phyloP scores from a whole-genome alignment of 208 protist genomes.

The Entamoeba invadens region DNA sequence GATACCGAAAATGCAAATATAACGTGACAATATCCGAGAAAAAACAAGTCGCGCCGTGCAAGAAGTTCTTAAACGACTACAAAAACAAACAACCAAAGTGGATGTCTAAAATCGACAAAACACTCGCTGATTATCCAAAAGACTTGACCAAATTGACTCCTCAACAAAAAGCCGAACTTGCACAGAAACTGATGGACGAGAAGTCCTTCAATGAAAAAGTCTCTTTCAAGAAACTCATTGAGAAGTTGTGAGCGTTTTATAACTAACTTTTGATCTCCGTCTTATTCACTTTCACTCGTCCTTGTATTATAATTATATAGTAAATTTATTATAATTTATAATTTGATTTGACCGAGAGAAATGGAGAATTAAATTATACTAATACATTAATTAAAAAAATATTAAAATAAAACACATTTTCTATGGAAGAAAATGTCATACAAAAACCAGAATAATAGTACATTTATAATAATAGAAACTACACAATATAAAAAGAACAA shows the following conservation, averaged over 20 bases:
- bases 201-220: neutral
- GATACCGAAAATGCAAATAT: neutral
- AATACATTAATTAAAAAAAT: too few species aligned
- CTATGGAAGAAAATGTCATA: too few species aligned
- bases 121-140: neutral
- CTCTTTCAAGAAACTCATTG: neutral
- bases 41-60: neutral
- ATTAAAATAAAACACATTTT: too few species aligned
- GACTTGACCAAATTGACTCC: neutral
- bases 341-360: too few species aligned
- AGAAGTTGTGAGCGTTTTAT: neutral
- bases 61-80: neutral
- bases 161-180: neutral
- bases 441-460: too few species aligned
- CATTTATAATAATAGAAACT: too few species aligned
- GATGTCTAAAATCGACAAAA: neutral
- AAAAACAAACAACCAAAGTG: neutral
- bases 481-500: too few species aligned
- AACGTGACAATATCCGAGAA: neutral
- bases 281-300: too few species aligned
- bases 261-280: too few species aligned
- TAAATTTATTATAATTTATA: too few species aligned
- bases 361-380: too few species aligned
- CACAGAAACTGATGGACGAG: neutral
- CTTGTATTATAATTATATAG: too few species aligned